phyloP scores from a whole-genome alignment of 2,329 filamentous ascomycete species.

The Aspergillus sp. region DNA sequence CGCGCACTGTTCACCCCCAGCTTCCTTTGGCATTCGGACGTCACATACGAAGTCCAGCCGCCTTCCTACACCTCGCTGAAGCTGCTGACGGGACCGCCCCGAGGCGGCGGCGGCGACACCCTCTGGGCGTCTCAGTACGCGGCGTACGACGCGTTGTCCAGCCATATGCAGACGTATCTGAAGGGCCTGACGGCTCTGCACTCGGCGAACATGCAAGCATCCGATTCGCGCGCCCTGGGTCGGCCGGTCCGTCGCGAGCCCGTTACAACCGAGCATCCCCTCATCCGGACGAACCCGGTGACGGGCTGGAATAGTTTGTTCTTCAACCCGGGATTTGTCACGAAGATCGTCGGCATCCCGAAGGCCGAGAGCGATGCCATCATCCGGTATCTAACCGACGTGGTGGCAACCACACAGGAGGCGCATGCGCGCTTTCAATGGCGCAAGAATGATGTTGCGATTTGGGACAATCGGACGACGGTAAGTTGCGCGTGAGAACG shows the following conservation, averaged over 20 bases:
- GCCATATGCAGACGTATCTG: conserved; percentile 58
- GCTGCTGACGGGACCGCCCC: conserved; percentile 53
- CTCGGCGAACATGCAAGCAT: conserved; percentile 55
- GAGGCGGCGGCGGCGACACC: conserved; percentile 57
- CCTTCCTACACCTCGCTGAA: conserved; percentile 59
- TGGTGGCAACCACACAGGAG: conserved; percentile 62
- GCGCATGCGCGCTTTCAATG: conserved; percentile 67
- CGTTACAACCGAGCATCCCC: conserved; percentile 55
- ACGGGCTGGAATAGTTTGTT: conserved; percentile 63
- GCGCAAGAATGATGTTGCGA: conserved; percentile 63
- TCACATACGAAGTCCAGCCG: conserved; percentile 58
- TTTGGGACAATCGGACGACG: conserved; percentile 65
- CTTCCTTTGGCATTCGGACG: conserved; percentile 57
- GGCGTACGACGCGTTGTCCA: conserved; percentile 56
- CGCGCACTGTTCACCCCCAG: conserved; percentile 55
- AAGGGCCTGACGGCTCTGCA: conserved; percentile 57
- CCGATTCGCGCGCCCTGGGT: conserved; percentile 50
- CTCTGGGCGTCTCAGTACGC: conserved; percentile 60
- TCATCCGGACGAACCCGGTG: conserved; percentile 60
- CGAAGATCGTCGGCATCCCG: conserved; percentile 58
- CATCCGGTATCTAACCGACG: conserved; percentile 53
- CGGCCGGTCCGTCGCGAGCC: conserved; percentile 53
- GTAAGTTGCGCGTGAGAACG: conserved; percentile 32
- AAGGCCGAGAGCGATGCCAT: conserved; percentile 56
- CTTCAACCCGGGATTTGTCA: conserved; percentile 60